These are phyloP conservation scores for Sclerotinia sclerotiorum DNA, from an alignment of 2,329 filamentous ascomycete species.

Conservation along the genomic window DNA sequence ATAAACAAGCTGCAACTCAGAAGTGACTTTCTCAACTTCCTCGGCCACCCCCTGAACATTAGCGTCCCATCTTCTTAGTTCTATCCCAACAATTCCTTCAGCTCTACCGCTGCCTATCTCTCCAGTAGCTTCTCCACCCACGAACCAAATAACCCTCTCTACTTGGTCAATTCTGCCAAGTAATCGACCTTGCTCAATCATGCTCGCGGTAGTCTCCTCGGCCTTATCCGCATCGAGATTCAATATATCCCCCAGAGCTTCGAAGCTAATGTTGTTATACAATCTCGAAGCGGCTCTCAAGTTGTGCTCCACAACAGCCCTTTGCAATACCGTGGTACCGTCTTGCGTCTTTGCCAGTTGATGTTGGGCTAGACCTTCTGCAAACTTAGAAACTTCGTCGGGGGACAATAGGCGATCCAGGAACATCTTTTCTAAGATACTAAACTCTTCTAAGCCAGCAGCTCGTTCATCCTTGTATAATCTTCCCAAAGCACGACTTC, in stretches of 20 bases:
- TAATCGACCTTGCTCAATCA: constrained; percentile 93
- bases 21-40: constrained; percentile 84
- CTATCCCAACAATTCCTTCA: constrained; percentile 62
- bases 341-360: constrained; percentile 89
- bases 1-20: constrained; percentile 75
- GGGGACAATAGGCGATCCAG: constrained; percentile 79
- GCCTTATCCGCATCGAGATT: constrained; percentile 78
- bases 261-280: constrained; percentile 75
- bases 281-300: constrained; percentile 79
- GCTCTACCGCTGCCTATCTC: constrained; percentile 67
- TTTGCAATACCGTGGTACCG: constrained; percentile 87
- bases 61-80: constrained; percentile 82
- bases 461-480: constrained; percentile 93
- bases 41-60: constrained; percentile 86
- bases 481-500: constrained; percentile 75
- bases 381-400: constrained; percentile 83
- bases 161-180: constrained; percentile 94
- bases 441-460: constrained; percentile 71
- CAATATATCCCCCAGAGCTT: constrained; percentile 72
- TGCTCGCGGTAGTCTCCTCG: constrained; percentile 86
- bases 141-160: constrained; percentile 83
- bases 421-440: constrained; percentile 97
- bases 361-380: constrained; percentile 75
- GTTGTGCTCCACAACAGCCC: constrained; percentile 95
- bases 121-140: constrained; percentile 67